phyloP scores from a whole-genome alignment of 257 asterid genomes.

The Solanum chiquidenum region DNA sequence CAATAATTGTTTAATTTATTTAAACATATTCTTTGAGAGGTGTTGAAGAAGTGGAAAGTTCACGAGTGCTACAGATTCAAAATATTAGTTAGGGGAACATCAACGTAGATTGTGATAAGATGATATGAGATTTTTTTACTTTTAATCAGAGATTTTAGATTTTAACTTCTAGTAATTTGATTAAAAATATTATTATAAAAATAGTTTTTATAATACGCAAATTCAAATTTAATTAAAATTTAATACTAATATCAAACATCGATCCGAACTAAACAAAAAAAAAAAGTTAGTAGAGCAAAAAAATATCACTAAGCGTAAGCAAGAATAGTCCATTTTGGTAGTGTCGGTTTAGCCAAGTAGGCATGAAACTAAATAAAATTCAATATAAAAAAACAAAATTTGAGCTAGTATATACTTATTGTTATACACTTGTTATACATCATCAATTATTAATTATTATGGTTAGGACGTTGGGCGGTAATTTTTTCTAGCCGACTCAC shows the following conservation, averaged over 20 bases:
- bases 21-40: not conserved
- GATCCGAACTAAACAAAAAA: not conserved
- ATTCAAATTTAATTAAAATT: rapidly evolving
- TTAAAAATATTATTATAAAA: rapidly evolving
- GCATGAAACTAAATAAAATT: not conserved
- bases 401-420: not conserved
- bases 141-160: rapidly evolving
- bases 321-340: not conserved
- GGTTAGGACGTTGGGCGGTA: not conserved
- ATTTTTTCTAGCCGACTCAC: not conserved
- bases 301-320: not conserved
- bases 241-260: rapidly evolving
- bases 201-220: rapidly evolving
- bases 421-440: not conserved
- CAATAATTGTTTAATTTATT: not conserved
- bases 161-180: rapidly evolving
- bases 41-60: not conserved
- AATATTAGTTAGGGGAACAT: not conserved
- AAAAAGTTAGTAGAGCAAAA: not conserved
- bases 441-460: not conserved
- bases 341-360: not conserved
- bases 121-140: rapidly evolving
- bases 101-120: not conserved
- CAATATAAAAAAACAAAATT: not conserved
- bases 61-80: not conserved